These are phyloP conservation scores for Filobasidium floriforme DNA, from an alignment of 768 basidiomycete genomes.

Conservation along the genomic window DNA sequence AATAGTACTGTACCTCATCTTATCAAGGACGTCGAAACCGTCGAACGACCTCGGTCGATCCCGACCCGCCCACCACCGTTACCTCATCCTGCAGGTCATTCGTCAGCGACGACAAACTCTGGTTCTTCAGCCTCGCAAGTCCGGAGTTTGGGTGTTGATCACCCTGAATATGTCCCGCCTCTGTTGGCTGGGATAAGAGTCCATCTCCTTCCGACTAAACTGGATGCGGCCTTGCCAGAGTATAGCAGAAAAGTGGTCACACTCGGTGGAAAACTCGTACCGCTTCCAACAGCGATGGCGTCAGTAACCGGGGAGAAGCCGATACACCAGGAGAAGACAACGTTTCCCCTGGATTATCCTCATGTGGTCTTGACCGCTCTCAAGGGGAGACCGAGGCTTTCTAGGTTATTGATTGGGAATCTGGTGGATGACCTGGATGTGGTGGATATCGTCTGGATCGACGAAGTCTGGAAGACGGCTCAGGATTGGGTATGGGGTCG, in stretches of 20 bases:
- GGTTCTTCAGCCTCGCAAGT: constrained; percentile 2
- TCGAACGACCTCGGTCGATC: not conserved
- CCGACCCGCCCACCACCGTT: constrained; percentile 19
- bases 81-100: constrained; percentile 13
- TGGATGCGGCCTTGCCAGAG: constrained; percentile 30
- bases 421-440: constrained; percentile 30
- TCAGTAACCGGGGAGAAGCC: constrained; percentile 27
- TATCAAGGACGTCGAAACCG: not conserved
- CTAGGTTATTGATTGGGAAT: constrained; percentile 25
- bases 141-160: not conserved
- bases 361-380: constrained; percentile 19
- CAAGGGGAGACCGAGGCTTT: constrained; percentile 33
- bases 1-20: too few relatives aligned
- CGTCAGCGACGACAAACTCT: constrained; percentile 12
- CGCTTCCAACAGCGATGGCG: not conserved
- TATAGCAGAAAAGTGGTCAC: constrained; percentile 34
- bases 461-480: constrained; percentile 24
- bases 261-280: constrained; percentile 33
- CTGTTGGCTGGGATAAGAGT: constrained; percentile 37
- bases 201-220: constrained; percentile 38
- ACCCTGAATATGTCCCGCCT: constrained; percentile 28
- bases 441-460: constrained; percentile 30
- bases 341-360: not conserved
- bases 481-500: constrained; percentile 25
- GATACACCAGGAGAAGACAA: constrained; percentile 21